A percentile compares a stretch with the other conserved stretches of the same genome.
These are phyloP conservation scores for Pythium volutum DNA, from an alignment of 352 stramenopile genomes.

Conservation along the genomic window DNA sequence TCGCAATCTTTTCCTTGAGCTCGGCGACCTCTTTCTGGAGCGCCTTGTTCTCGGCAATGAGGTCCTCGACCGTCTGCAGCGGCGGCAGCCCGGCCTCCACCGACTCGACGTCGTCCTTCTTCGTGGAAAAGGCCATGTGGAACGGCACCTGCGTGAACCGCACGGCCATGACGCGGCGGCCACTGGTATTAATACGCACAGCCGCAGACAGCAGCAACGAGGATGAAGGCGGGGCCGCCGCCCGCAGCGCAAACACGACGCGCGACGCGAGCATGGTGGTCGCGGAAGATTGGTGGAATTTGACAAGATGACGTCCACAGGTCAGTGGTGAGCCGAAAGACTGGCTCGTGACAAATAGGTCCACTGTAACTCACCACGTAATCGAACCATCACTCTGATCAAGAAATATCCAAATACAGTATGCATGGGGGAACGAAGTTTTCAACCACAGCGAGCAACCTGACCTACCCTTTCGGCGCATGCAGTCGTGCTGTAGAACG, in stretches of 20 bases:
- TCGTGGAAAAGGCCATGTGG: slow-evolving; percentile 50
- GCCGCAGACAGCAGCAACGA: slow-evolving; percentile 17
- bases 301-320: too few relatives aligned
- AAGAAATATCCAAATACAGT: too few relatives aligned
- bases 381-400: slow-evolving; percentile 15
- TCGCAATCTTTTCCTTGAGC: slow-evolving; percentile 53
- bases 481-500: too few relatives aligned
- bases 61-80: slow-evolving; percentile 63
- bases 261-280: slow-evolving; percentile 24
- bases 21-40: slow-evolving; percentile 68
- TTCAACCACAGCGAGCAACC: too few relatives aligned
- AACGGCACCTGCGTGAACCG: slow-evolving; percentile 32
- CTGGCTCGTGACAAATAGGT: slow-evolving; percentile 12
- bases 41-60: slow-evolving; percentile 70
- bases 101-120: slow-evolving; percentile 29
- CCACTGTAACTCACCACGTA: slow-evolving; percentile 4
- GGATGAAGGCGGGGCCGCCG: neutral
- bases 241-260: slow-evolving; percentile 21
- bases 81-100: slow-evolving; percentile 20
- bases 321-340: neutral
- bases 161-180: slow-evolving; percentile 10
- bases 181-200: slow-evolving; percentile 6
- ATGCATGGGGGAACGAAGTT: too few relatives aligned
- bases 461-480: too few relatives aligned
- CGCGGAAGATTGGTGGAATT: neutral